phyloP scores from a whole-genome alignment of 345 rosid genomes.

The Eucalyptus viminalis region DNA sequence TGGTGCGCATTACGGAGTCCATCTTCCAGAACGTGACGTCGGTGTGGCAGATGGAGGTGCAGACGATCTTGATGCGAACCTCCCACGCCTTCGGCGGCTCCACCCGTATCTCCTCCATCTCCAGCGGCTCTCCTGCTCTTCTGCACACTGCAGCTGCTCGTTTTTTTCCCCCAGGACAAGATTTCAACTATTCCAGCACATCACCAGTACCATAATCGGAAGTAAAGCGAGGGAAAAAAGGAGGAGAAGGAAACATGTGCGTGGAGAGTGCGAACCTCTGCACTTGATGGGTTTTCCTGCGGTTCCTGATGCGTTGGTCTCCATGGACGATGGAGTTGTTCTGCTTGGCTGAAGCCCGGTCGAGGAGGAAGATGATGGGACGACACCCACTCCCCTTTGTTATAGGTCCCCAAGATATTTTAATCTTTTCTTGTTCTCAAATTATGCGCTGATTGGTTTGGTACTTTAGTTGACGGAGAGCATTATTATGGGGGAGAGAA shows the following conservation, averaged over 20 bases:
- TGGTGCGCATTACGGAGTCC: conserved; percentile 9
- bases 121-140: conserved; percentile 31
- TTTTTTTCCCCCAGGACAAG: background rate
- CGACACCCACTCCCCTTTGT: background rate
- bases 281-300: conserved; percentile 37
- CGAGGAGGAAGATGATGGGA: background rate
- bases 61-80: conserved; percentile 56
- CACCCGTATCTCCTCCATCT: conserved; percentile 56
- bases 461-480: too few relatives aligned
- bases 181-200: background rate
- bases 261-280: conserved; percentile 21
- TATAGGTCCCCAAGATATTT: background rate
- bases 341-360: background rate
- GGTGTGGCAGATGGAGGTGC: conserved; percentile 61
- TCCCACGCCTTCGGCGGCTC: conserved; percentile 63
- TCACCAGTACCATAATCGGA: too few relatives aligned
- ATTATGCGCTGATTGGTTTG: too few relatives aligned
- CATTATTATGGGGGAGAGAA: background rate
- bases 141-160: conserved; percentile 51
- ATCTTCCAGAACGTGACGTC: conserved; percentile 44
- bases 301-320: background rate
- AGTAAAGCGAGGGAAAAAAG: background rate
- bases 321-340: background rate
- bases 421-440: background rate
- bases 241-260: background rate